Evolutionary conservation across 2,329 filamentous ascomycete species (phyloP), one percentile per base, ranked within the genome.

Genomic region (Fusarium papillatum): DNA sequence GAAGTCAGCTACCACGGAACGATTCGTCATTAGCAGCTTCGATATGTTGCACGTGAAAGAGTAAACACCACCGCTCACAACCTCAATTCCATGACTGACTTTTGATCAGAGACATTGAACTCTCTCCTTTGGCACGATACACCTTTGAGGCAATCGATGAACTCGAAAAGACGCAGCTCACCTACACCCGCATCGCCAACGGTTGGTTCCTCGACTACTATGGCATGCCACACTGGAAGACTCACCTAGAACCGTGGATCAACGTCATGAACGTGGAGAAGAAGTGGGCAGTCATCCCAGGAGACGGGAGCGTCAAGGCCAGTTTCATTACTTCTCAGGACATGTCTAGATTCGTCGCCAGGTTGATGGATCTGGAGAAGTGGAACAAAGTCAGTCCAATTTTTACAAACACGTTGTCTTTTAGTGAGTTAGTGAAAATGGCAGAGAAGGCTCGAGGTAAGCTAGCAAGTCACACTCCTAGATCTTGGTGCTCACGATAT

Each of bases 131-230:
- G 10, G 72, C 77, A 0, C 39, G 55, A 17, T 79, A 78, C 24
- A 76, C 76, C 0, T 81, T 81, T 26, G 74, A 79, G 17, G 78
- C 79, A 3, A 73, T 78, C 0, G 66, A 70, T 0, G 53, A 74
- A 26, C 69, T 78, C 1, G 71, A 75, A 13, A 66, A 71, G 7
- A 78, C 74, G 0, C 26, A 19, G 2, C 61, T 78, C 0, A 31
- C 5, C 0, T 78, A 73, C 14, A 81, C 79, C 0, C 79, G 77
- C 4, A 53, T 81, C 2, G 60, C 43, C 2, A 79, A 74, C 14
- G 79, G 77, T 2, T 78, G 73, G 71, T 80, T 81, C 46, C 67
- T 79, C 2, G 80, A 81, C 34, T 81, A 81, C 64, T 81, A 79
- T 3, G 80, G 77, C 22, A 73, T 80, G 73, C 80, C 79, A 0